Evolutionary conservation across 495 filamentous ascomycete genomes (phyloP).

Genomic region (Trichoderma asperelloides): DNA sequence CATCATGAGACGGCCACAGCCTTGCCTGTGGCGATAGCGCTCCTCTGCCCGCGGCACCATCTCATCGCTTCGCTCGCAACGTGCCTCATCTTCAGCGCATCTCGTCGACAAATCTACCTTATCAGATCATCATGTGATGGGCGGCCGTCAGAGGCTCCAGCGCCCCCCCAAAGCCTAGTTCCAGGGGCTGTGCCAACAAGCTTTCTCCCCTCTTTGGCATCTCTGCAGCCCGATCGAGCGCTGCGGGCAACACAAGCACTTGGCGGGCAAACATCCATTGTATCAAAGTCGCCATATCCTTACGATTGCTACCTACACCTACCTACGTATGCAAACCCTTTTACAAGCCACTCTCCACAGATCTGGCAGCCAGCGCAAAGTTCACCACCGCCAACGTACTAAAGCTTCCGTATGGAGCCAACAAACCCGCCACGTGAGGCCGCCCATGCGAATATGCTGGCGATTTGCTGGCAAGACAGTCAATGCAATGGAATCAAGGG

Average conservation of each 20-base stretch:
- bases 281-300: not conserved
- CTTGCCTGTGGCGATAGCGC: not conserved
- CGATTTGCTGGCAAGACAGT: not conserved
- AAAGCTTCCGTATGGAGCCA: not conserved
- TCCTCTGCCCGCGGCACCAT: too few relatives aligned
- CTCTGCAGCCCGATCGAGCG: not conserved
- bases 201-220: not conserved
- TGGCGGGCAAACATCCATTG: not conserved
- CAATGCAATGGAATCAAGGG: not conserved
- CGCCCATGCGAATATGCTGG: not conserved
- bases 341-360: not conserved
- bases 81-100: not conserved
- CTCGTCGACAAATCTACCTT: not conserved
- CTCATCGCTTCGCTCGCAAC: not conserved
- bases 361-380: not conserved
- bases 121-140: constrained; percentile 7
- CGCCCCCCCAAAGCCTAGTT: not conserved
- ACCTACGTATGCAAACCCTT: too few relatives aligned
- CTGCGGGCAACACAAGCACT: not conserved
- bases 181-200: constrained; percentile 5
- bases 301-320: not conserved
- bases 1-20: not conserved
- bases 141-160: constrained; percentile 1
- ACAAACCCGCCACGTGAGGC: constrained; percentile 1
- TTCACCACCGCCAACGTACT: not conserved